Evolutionary conservation across 2,329 filamentous ascomycete genomes (phyloP), one percentile per base, ranked within the genome.

Genomic region (Aspergillus piperis): DNA sequence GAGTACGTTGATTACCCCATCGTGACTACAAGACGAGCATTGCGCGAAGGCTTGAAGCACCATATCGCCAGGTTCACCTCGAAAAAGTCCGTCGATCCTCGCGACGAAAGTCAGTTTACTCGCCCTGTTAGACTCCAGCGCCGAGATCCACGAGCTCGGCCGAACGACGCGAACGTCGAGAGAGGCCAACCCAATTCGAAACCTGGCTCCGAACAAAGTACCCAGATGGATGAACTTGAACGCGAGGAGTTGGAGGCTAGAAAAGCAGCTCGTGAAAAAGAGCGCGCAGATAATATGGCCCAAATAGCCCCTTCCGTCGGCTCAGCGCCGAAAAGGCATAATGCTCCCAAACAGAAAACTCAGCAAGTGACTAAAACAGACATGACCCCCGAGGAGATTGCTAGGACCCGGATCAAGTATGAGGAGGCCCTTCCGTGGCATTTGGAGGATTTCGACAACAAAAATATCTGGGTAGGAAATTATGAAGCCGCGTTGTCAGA

Each of bases 361-460:
- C 90, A 92, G 64, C 91, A 92, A 69, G 90, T 96, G 21, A 92
- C 91, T 71, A 88, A 91, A 66, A 86, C 90, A n/a, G 90, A 96
- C 59, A 86, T 88, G 72, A 87, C 86, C 1, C 84, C 84, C 78
- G 80, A 95, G 84, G 83, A 96, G 83, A 80, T 87, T 86, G 78
- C 89, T 61, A 80, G 80, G 53, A 81, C 83, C 44, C 81, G 86
- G 61, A 79, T 88, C 44, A 85, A 93, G 64, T 99, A 98, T 67
- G 95, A 98, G 74, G 95, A 99, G 75, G 92, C 94, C 3, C 81
- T 97, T 53, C 95, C 95, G 5, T 99, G 95, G 95, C 93, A 97
- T 74, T 78, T 99, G 38, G 95, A 99, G 73, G 95, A 99, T 74
- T 96, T 93, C 42, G 94, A 99, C 70, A 92, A 92, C 65, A 96